Percentiles rank a stretch among this genome's conserved stretches.
phyloP scores from a whole-genome alignment of 164 flowering plant genomes.

The Magnolia kwangsiensis region DNA sequence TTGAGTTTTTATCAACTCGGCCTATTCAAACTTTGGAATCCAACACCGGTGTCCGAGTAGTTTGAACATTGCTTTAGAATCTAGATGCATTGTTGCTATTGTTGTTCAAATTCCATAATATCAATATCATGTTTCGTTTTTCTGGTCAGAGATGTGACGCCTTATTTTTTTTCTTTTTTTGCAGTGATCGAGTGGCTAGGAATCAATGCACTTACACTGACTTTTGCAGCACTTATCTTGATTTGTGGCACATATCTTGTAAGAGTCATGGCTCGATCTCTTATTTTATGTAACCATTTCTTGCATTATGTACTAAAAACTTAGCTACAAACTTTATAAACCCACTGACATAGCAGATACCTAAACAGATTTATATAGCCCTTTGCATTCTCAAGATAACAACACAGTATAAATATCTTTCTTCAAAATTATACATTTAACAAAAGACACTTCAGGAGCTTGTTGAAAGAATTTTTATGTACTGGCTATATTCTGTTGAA shows the following conservation, averaged over 20 bases:
- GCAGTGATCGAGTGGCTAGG: conserved; percentile 65
- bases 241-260: conserved; percentile 71
- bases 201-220: conserved; percentile 39
- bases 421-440: too few species aligned
- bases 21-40: too few species aligned
- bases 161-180: conserved; percentile 1
- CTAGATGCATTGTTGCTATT: background rate
- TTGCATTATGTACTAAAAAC: background rate
- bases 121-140: background rate
- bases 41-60: too few species aligned
- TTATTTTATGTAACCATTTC: background rate
- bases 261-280: conserved; percentile 28
- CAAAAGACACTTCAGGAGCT: too few species aligned
- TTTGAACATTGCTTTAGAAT: background rate
- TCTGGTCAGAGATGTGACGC: background rate
- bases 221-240: conserved; percentile 30
- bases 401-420: background rate
- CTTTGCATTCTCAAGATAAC: background rate
- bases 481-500: too few species aligned
- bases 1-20: too few species aligned
- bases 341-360: background rate
- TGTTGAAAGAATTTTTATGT: too few species aligned
- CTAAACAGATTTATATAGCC: background rate
- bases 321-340: background rate
- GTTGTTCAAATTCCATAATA: background rate